These are phyloP conservation scores for Hortiboletus campestris DNA, from an alignment of 768 basidiomycete genomes.

Conservation along the genomic window DNA sequence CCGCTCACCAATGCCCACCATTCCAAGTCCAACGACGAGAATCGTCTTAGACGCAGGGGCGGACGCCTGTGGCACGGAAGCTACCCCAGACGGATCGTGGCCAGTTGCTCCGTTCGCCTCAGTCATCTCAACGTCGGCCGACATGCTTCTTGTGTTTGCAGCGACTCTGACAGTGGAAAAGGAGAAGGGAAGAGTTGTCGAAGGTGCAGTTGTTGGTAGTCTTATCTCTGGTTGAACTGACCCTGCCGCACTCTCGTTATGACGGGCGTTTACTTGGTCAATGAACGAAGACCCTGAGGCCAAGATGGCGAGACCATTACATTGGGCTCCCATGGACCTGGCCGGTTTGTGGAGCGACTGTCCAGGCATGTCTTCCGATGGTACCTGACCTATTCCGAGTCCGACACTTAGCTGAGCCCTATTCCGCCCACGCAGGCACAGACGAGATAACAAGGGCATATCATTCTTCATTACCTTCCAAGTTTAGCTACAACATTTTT, in stretches of 20 bases:
- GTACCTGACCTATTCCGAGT: background rate
- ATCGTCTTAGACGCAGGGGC: background rate
- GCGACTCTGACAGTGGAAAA: background rate
- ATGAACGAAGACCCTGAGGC: too few relatives aligned
- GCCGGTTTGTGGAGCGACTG: background rate
- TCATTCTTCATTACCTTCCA: background rate
- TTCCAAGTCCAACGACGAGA: slow-evolving; percentile 8
- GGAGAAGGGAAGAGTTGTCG: background rate
- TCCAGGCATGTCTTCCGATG: background rate
- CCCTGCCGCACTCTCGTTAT: background rate
- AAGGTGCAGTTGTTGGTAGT: background rate
- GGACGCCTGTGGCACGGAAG: background rate
- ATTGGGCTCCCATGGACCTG: background rate
- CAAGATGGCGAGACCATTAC: too few relatives aligned
- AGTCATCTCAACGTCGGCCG: background rate
- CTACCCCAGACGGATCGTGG: background rate
- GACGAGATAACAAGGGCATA: background rate
- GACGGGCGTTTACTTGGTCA: background rate
- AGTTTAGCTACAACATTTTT: background rate
- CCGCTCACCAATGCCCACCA: slow-evolving; percentile 11
- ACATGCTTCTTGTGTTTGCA: background rate
- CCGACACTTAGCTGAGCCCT: background rate
- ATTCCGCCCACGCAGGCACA: background rate
- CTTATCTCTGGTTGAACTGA: background rate
- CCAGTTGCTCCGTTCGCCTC: background rate